Evolutionary conservation across 2,329 filamentous ascomycete genomes (phyloP), one percentile per base, ranked within the genome.

Genomic region (Hypoxylon sp.): DNA sequence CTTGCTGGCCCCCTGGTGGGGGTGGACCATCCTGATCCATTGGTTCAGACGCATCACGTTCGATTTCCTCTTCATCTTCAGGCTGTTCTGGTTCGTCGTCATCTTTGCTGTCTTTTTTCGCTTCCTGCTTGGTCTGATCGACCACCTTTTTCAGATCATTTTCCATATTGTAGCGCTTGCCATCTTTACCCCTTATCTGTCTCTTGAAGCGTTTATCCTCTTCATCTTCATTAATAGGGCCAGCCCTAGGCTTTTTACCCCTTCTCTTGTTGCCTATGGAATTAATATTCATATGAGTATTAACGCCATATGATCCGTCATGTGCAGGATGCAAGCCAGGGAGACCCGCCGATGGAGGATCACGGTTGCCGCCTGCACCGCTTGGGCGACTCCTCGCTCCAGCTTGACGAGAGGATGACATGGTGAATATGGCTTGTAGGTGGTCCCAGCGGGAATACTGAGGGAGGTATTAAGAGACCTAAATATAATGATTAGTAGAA

Each of bases 271-370:
- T 37, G 25, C 59, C 42, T 17, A 63, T 40, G 31, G 58, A 20
- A 25, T 73, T 69, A 33, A 71, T 25, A 30, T 68, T 75, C 53
- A 77, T 64, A 30, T 73, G 71, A 22, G 75, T 77, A 50, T 78
- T 78, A 48, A 76, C 66, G 20, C 77, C 77, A 55, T 77, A 78
- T 20, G 76, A 77, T 22, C 76, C 76, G 55, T 78, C 73, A 59
- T 77, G 74, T 31, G 70, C 69, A 2, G 75, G 77, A 55, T 69
- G 77, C 30, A 77, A 66, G 22, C 70, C 65, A 8, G 76, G 76
- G 6, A 78, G 66, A 48, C 73, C 71, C 51, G 71, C 59, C 2
- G 63, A 27, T 22, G 70, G 61, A 3, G 69, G 66, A 14, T 73
- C 68, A 22, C n/a, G n/a, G 42, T 11, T 61, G 17, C 17, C n/a